Conservation (phyloP, 2,329 filamentous ascomycete genomes). For the Ceratocystis albifundus region DNA sequence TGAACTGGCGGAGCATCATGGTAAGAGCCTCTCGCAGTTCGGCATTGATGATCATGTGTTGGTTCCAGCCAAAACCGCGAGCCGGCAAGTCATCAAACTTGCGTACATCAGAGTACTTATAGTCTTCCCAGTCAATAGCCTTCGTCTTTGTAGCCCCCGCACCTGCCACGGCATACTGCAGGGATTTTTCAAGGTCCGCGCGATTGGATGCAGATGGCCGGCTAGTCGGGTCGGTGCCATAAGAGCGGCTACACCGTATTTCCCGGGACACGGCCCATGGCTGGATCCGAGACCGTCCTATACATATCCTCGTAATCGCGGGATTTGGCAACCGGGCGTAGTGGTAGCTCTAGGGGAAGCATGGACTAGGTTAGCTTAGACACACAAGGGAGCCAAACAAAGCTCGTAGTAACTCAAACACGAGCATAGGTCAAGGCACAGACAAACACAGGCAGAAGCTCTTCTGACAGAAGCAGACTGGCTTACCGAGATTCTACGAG, state of each 20-base stretch:
- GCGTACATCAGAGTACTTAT: constrained; percentile 34
- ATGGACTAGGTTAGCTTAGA: neutral
- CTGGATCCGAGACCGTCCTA: neutral
- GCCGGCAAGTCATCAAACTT: constrained; percentile 38
- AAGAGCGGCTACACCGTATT: neutral
- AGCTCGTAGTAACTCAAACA: neutral
- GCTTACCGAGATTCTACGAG: constrained; percentile 3
- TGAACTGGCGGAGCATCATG: constrained; percentile 80
- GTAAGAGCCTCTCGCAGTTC: constrained; percentile 88
- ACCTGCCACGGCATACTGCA: constrained; percentile 16
- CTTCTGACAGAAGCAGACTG: neutral
- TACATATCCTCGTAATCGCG: neutral
- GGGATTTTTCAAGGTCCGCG: constrained; percentile 12
- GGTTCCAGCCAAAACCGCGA: constrained; percentile 74
- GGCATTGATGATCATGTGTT: constrained; percentile 90
- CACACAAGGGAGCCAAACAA: neutral
- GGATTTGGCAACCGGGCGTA: constrained; percentile 15
- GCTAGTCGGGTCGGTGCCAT: neutral
- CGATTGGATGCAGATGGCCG: neutral
- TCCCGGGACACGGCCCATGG: neutral
- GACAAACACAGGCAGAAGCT: neutral
- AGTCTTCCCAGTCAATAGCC: constrained; percentile 35
- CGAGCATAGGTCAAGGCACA: neutral
- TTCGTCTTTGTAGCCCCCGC: constrained; percentile 1
- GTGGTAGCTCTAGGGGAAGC: constrained; percentile 6